Percentiles rank a stretch among this genome's conserved stretches.
These are phyloP conservation scores for Lyophyllum decastes DNA, from an alignment of 768 basidiomycete genomes.

Conservation along the genomic window DNA sequence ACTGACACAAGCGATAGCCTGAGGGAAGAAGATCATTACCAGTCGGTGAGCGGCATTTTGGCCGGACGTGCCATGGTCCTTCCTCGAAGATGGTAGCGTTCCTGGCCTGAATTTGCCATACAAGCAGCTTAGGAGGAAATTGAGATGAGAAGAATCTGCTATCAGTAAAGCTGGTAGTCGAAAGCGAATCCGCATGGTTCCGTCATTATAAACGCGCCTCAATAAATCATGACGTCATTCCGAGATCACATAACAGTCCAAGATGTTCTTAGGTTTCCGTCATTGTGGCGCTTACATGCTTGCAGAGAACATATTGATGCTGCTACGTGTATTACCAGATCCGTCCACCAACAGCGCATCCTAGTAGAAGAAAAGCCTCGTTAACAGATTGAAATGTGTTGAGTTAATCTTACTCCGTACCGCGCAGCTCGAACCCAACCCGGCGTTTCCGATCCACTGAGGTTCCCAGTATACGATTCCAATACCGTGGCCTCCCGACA, in stretches of 20 bases:
- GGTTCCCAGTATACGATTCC: slow-evolving; percentile 69
- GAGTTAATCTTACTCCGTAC: slow-evolving; percentile 26
- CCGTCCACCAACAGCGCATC: slow-evolving; percentile 52
- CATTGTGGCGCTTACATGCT: slow-evolving; percentile 27
- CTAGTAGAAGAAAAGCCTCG: slow-evolving; percentile 23
- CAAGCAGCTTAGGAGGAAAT: not conserved
- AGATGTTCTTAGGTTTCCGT: not conserved
- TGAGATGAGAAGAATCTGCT: too few relatives aligned
- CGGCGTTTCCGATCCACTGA: slow-evolving; percentile 61
- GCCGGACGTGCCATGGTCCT: slow-evolving; percentile 16
- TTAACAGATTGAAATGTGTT: not conserved
- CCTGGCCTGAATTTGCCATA: not conserved
- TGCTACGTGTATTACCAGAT: slow-evolving; percentile 43
- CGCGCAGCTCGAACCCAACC: slow-evolving; percentile 41
- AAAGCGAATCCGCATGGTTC: too few relatives aligned
- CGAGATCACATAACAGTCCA: not conserved
- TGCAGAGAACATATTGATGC: slow-evolving; percentile 39
- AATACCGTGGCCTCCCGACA: slow-evolving; percentile 50
- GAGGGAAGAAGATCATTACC: not conserved
- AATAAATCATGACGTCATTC: slow-evolving; percentile 6
- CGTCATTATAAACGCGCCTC: not conserved
- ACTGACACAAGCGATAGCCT: slow-evolving; percentile 32
- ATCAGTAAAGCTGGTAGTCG: too few relatives aligned
- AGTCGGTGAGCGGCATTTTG: not conserved
- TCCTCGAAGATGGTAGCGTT: slow-evolving; percentile 10